phyloP scores from a whole-genome alignment of 306 rosid species.

The Clitoria ternatea region DNA sequence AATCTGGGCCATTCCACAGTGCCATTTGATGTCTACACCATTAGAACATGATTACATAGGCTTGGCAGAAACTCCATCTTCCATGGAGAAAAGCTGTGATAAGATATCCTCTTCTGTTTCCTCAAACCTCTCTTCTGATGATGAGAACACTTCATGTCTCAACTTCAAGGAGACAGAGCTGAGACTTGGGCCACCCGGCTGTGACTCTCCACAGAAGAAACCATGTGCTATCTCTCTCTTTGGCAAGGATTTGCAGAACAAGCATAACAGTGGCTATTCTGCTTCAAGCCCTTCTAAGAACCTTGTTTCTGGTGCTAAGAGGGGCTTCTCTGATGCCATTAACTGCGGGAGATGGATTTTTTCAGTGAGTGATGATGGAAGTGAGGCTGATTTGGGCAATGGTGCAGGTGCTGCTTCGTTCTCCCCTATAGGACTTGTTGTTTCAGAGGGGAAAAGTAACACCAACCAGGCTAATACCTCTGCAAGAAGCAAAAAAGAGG shows the following conservation, averaged over 20 bases:
- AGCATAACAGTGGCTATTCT: not conserved
- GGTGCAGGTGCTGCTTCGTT: not conserved
- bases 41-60: conserved; percentile 9
- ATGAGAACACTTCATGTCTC: not conserved
- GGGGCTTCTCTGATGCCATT: conserved; percentile 9
- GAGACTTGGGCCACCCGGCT: not conserved
- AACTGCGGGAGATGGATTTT: not conserved
- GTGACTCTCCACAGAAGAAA: not conserved
- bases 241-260: conserved; percentile 5
- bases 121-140: not conserved
- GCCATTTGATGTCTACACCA: not conserved
- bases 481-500: not conserved
- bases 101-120: conserved; percentile 12
- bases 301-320: not conserved
- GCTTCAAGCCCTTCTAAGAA: not conserved
- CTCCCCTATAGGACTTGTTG: too few species aligned
- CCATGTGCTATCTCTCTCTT: not conserved
- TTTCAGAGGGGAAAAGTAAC: too few species aligned
- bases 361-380: not conserved
- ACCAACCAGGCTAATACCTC: not conserved
- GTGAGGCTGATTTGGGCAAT: not conserved
- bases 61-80: not conserved
- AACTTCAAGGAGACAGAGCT: conserved; percentile 12
- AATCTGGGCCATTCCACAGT: not conserved
- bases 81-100: not conserved